Evolutionary conservation across 139 green algal genomes (phyloP).

Genomic region (Tetraselmis striata): DNA sequence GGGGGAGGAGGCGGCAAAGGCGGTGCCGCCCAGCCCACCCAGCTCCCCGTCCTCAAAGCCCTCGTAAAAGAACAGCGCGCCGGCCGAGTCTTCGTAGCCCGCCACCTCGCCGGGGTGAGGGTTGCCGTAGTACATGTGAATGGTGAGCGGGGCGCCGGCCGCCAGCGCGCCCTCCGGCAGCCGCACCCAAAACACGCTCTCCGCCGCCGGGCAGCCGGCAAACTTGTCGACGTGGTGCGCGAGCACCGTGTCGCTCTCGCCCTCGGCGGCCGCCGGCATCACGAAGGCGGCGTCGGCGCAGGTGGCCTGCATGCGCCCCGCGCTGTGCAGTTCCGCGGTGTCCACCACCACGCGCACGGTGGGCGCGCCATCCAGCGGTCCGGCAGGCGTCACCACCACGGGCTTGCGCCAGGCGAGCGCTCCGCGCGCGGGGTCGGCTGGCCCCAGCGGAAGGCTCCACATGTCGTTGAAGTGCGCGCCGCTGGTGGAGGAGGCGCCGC

Average conservation of each 20-base stretch:
- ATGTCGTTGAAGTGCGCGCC: not conserved
- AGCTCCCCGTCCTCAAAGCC: slow-evolving; percentile 10
- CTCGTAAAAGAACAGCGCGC: slow-evolving; percentile 7
- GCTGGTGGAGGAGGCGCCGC: slow-evolving; percentile 8
- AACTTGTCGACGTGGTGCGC: slow-evolving; percentile 4
- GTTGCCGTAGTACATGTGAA: slow-evolving; percentile 21
- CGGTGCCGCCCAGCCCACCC: not conserved
- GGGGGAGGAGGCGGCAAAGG: not conserved
- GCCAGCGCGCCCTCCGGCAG: not conserved
- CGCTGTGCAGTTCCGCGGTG: slow-evolving; percentile 7
- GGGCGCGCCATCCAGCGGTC: not conserved
- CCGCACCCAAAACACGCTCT: slow-evolving; percentile 8
- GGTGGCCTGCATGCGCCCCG: slow-evolving; percentile 10
- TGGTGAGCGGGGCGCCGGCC: not conserved
- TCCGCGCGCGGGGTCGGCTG: not conserved
- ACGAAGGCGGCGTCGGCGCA: slow-evolving; percentile 17
- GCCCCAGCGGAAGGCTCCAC: not conserved
- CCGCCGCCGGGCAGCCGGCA: not conserved
- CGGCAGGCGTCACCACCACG: not conserved
- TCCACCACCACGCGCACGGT: slow-evolving; percentile 13
- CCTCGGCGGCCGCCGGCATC: not conserved
- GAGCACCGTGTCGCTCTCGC: not conserved
- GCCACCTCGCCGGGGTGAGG: not conserved
- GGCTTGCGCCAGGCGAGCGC: not conserved
- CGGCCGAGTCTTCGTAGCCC: not conserved